Base-by-base conservation (phyloP, 208 protist species). In the Wallacemonas sp. region DNA sequence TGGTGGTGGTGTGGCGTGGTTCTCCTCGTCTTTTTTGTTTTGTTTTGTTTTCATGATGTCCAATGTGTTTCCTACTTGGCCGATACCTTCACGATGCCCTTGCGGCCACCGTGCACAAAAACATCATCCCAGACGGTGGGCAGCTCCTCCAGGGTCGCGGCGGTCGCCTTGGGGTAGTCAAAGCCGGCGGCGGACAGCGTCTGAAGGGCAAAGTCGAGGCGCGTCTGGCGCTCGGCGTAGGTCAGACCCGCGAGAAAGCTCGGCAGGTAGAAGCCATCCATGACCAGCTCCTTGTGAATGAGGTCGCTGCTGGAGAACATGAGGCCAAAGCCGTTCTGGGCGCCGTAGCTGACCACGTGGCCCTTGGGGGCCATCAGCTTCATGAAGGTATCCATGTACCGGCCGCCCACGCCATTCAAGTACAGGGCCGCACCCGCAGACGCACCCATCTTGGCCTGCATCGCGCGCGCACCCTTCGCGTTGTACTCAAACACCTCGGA, bases 281-380 rank as follows among this genome's bases (percentile, higher is more conserved):
- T 77, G 38, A 85, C 87, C n/a, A 91, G 44, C 68, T 94, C 84
- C 38, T 87, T 87, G 66, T 77, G 84, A 65, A 94, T 94, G 12
- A 90, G 32, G 44, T 71, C 81, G 44, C 77, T 84, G 50, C 79
- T 79, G 16, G 84, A 87, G 42, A 89, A 50, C 52, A 89, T 77
- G 31, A 94, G 52, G 16, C 87, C 87, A 22, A 84, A 79, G 65
- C 87, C 76, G 70, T 86, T 79, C 67, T 94, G 87, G 12, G 87
- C 84, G 49, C 87, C 87, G 62, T 90, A 94, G 12, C 72, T 85
- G n/a, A 94, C 84, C 20, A 87, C 84, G 52, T 89, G 65, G 8
- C 76, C 82, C 16, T 68, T 55, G 1, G 61, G 70, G n/a, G 65
- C 84, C 54, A 87, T 61, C 38, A 86, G 70, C 67, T 83, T 81